A percentile compares a stretch with the other conserved stretches of the same genome.
Conservation (phyloP, 495 filamentous ascomycete species). For the Penicillium antarcticum region DNA sequence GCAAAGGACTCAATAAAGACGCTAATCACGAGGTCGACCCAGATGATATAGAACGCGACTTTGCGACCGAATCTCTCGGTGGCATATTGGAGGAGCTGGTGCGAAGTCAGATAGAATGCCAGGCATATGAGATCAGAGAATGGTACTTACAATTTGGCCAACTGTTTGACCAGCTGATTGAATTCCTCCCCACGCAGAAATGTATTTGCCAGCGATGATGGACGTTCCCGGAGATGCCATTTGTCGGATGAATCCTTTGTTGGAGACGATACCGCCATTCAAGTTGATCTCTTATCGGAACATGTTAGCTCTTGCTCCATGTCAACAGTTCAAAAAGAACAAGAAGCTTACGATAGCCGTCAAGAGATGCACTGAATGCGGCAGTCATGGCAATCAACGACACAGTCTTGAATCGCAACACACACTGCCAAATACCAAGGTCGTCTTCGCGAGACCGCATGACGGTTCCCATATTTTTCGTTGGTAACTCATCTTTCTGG, state of each 20-base stretch:
- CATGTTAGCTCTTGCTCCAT: not conserved
- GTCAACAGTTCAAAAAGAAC: not conserved
- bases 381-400: slow-evolving; percentile 31
- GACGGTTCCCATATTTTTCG: slow-evolving; percentile 1
- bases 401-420: slow-evolving; percentile 21
- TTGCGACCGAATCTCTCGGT: slow-evolving; percentile 33
- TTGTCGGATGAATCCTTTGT: slow-evolving; percentile 39
- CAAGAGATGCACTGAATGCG: slow-evolving; percentile 36
- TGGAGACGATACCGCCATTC: slow-evolving; percentile 38
- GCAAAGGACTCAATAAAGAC: slow-evolving; percentile 37
- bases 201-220: slow-evolving; percentile 32
- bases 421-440: slow-evolving; percentile 28
- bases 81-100: slow-evolving; percentile 29
- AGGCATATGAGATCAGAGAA: not conserved
- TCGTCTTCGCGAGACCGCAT: slow-evolving; percentile 33
- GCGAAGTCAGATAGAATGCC: not conserved
- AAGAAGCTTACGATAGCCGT: slow-evolving; percentile 36
- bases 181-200: slow-evolving; percentile 40
- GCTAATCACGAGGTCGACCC: slow-evolving; percentile 28
- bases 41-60: slow-evolving; percentile 28
- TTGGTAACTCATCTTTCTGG: not conserved
- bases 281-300: slow-evolving; percentile 33
- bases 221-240: slow-evolving; percentile 25
- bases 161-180: slow-evolving; percentile 37
- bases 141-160: slow-evolving; percentile 25